Base-by-base conservation (phyloP, 148 eudicot species). In the Gaultheria prostrata region DNA sequence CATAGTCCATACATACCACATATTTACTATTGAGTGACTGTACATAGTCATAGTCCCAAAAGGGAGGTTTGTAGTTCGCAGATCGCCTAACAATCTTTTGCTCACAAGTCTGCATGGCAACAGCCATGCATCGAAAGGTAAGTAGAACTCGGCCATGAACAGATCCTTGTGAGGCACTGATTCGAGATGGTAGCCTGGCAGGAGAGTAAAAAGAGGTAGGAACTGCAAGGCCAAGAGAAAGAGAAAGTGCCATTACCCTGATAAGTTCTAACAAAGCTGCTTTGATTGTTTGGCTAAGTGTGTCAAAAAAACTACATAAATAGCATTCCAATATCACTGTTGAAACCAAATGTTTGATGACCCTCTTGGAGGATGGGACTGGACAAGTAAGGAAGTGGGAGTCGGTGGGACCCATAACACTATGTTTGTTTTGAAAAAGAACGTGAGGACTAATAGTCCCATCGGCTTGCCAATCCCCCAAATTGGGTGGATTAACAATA, bases 1-100 rank as follows among this genome's bases (percentile, higher is more conserved):
- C 1, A 76, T 24, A 76, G 11, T 0, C 14, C 1, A 76, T 24
- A 76, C 5, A 9, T 76, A 76, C 79, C 56, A 0, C 18, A 0
- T 49, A 76, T 46, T 76, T 26, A 76, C 32, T 76, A 12, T n/a
- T 76, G 14, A 76, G 79, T 46, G 79, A 76, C 35, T 76, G 79
- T 32, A 76, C 11, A 24, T 10, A 49, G 33, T 48, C 56, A 0
- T 26, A 49, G 20, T 49, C 56, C 79, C 79, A 76, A 48, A 76
- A 48, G 57, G 79, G 35, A 11, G 79, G 57, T 14, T 76, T 8
- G 79, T 76, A 76, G 57, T 76, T 76, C 2, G 20, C 79, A 0
- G 79, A 76, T 46, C 79, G 53, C 56, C 79, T 46, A n/a, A 24
- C 56, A 1, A 45, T n/a, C 30, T 11, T 48, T 48, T 76, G 21